Evolutionary conservation across 2,329 filamentous ascomycete species (phyloP), one percentile per base, ranked within the genome.

Genomic region (Corinectria fuckeliana): DNA sequence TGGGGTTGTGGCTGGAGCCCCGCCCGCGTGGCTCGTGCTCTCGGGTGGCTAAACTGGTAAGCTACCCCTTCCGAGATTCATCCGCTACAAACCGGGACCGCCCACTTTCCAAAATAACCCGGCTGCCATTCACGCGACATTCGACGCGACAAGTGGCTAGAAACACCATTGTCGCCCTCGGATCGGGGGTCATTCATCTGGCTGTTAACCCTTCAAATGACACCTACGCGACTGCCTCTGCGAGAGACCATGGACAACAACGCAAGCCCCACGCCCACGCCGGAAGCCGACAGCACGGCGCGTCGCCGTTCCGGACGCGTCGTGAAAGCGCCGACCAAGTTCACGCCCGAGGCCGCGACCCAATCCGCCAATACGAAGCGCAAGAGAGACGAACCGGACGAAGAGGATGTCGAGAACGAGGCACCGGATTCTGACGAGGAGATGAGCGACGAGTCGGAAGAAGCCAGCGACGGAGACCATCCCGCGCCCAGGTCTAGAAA

Each of bases 231-330:
- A 65, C 55, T 55, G 34, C 54, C 65, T 26, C 42, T 60, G 50
- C 56, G 55, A 63, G 60, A 82, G 72, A 81, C 73, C 66, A 80
- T 82, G 77, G 82, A 86, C 68, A 83, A 81, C 71, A 84, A 83
- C 77, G 80, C 81, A 74, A 82, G 79, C 70, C 77, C 79, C 65
- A 82, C 83, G 50, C 80, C 79, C 65, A 82, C 83, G 49, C 80
- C 83, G 61, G 81, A 83, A 55, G 77, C 79, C 61, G 79, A 81
- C 62, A 76, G 78, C 60, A 79, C 80, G 71, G 80, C 82, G 76
- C 83, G 84, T 81, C 88, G 88, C 75, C 85, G 87, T 66, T 91
- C 88, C 34, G 86, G 87, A 85, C 87, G 87, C 85, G 86, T 87
- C 78, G 81, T 86, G 62, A 85, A 80, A 71, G 80, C 79, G 32